Evolutionary conservation across 805 yeast species (phyloP), one percentile per base, ranked within the genome.

Genomic region (Teunomyces gatunensis): DNA sequence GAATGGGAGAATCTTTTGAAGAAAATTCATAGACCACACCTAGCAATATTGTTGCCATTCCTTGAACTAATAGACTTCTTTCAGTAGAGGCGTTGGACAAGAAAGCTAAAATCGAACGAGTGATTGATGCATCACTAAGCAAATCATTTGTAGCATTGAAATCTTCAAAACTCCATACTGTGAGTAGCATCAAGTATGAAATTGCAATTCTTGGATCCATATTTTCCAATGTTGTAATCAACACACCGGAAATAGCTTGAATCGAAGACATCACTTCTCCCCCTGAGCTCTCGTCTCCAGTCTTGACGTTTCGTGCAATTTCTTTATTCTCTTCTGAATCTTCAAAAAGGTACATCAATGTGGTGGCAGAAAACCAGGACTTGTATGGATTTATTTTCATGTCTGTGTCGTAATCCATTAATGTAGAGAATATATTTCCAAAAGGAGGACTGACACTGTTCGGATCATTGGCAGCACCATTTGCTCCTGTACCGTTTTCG

Each of bases 11-110:
- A 2, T 67, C 66, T 13, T 67, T 68, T 4, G 83, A 63, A 12
- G 84, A 73, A 60, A 91, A 92, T 51, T 90, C 97, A 60, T 88
- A 94, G 0, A 83, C 74, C 1, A 86, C 74, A 33, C 97, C 97
- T 9, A 94, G 60, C 20, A 91, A 65, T 18, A 85, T 69, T 0
- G 88, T 75, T 3, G 85, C 77, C 76, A 90, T 71, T 1, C 96
- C 91, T 59, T 87, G 89, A 0, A 84, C 79, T 7, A 87, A 64
- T 4, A 74, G 69, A 3, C 80, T 68, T 42, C 63, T 60, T 48
- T 79, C 83, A 45, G 82, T 74, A 25, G 80, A 72, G 49, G 65
- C 65, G 34, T 68, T 69, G 5, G 73, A 61, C 9, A 89, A 70
- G 49, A 81, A 85, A 1, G 91, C 79, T 3, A 92, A 63, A 7